Conservation (phyloP, 805 yeast species). For the Schwanniomyces sp. region DNA sequence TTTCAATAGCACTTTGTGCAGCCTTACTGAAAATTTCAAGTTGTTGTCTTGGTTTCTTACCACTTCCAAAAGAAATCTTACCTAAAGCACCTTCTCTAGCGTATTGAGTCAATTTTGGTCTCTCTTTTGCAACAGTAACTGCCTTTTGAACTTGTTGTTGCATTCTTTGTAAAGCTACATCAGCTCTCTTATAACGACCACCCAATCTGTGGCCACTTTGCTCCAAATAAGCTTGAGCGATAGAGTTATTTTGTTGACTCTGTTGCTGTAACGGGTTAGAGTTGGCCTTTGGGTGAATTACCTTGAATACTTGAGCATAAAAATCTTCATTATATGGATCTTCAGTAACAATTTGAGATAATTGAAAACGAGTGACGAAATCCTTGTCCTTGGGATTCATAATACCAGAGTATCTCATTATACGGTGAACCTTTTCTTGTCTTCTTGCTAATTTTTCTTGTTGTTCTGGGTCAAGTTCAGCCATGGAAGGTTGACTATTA, state of each 20-base stretch:
- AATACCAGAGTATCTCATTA: slow-evolving; percentile 82
- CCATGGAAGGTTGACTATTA: slow-evolving; percentile 20
- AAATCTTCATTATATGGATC: slow-evolving; percentile 98
- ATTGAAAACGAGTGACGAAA: slow-evolving; percentile 89
- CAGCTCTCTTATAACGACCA: slow-evolving; percentile 80
- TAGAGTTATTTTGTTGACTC: slow-evolving; percentile 65
- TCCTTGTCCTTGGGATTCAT: slow-evolving; percentile 98
- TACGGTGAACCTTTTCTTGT: slow-evolving; percentile 72
- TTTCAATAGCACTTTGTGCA: slow-evolving; percentile 46
- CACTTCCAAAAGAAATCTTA: slow-evolving; percentile 72
- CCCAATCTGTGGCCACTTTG: slow-evolving; percentile 90
- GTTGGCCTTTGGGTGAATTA: slow-evolving; percentile 53
- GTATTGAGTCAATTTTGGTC: slow-evolving; percentile 65
- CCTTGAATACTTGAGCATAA: slow-evolving; percentile 87
- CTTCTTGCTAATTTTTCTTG: slow-evolving; percentile 64
- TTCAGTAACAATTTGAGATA: slow-evolving; percentile 93
- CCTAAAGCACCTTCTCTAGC: slow-evolving; percentile 88
- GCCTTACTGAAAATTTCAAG: slow-evolving; percentile 61
- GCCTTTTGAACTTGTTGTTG: slow-evolving; percentile 97
- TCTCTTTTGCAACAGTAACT: slow-evolving; percentile 90
- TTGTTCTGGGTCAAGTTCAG: slow-evolving; percentile 66
- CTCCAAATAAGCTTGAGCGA: slow-evolving; percentile 89
- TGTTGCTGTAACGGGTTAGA: slow-evolving; percentile 44
- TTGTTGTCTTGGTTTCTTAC: slow-evolving; percentile 86
- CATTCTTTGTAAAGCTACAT: slow-evolving; percentile 93